Evolutionary conservation across 2,329 filamentous ascomycete species (phyloP).

Genomic region (Nakataea oryzae): DNA sequence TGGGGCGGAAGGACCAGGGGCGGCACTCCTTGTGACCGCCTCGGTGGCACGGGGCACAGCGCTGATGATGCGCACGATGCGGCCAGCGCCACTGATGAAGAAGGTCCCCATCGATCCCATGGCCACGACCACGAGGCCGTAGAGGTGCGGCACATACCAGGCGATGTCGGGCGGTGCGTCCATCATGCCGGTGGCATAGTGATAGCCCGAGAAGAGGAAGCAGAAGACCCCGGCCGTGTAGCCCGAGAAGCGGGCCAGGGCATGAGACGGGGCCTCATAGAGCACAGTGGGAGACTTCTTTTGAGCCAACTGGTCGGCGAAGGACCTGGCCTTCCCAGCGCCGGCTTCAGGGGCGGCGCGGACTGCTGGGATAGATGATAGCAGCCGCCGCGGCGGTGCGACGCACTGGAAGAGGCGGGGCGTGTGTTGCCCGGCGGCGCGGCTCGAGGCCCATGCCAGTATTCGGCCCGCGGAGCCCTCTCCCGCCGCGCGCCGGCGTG

Average conservation of each 20-base stretch:
- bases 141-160: slow-evolving; percentile 46
- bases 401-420: slow-evolving; percentile 15
- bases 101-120: slow-evolving; percentile 51
- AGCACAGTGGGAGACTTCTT: slow-evolving; percentile 47
- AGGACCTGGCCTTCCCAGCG: slow-evolving; percentile 30
- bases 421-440: background rate
- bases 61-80: slow-evolving; percentile 47
- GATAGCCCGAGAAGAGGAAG: slow-evolving; percentile 29
- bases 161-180: slow-evolving; percentile 41
- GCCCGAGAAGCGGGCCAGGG: slow-evolving; percentile 49
- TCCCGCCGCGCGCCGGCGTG: too few species aligned
- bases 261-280: slow-evolving; percentile 56
- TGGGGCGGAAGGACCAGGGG: slow-evolving; percentile 7
- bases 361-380: slow-evolving; percentile 22
- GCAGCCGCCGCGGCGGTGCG: slow-evolving; percentile 19
- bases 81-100: slow-evolving; percentile 45
- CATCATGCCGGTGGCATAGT: slow-evolving; percentile 17
- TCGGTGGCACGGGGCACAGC: slow-evolving; percentile 31
- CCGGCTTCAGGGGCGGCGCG: slow-evolving; percentile 29
- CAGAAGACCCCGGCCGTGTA: slow-evolving; percentile 45
- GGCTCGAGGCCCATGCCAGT: background rate
- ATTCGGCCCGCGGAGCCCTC: background rate
- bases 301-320: slow-evolving; percentile 43
- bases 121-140: slow-evolving; percentile 45
- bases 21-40: slow-evolving; percentile 2